phyloP scores from a whole-genome alignment of 2,329 filamentous ascomycete species.

The Alternaria panax region DNA sequence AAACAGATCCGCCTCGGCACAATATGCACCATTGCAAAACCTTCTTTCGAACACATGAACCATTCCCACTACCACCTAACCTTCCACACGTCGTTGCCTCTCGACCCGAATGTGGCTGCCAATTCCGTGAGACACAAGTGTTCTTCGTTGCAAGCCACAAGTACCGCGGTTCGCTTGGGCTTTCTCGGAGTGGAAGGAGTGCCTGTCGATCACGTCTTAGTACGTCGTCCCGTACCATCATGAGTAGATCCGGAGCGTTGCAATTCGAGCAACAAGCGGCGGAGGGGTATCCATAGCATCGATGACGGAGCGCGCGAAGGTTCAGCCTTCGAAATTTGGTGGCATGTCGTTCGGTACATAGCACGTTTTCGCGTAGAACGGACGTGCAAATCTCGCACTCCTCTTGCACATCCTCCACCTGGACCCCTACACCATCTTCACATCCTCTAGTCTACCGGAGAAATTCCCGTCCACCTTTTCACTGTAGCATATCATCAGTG shows the following conservation, averaged over 20 bases:
- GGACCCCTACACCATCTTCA: neutral
- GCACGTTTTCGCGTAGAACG: neutral
- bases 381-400: neutral
- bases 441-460: neutral
- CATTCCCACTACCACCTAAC: conserved; percentile 1
- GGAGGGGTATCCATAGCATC: neutral
- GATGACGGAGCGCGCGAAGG: neutral
- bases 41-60: neutral
- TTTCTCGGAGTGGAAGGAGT: neutral
- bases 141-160: conserved; percentile 9
- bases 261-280: neutral
- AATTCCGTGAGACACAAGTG: neutral
- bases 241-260: neutral
- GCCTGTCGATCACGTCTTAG: conserved; percentile 9
- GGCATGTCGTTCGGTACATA: neutral
- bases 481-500: neutral
- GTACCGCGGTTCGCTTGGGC: neutral
- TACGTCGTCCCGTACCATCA: neutral
- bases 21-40: neutral
- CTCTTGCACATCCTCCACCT: neutral
- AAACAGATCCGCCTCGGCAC: neutral
- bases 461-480: neutral
- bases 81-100: neutral
- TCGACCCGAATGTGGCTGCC: neutral
- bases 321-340: neutral